Base-by-base conservation (phyloP, 2,329 filamentous ascomycete species). In the Aspergillus sp. region DNA sequence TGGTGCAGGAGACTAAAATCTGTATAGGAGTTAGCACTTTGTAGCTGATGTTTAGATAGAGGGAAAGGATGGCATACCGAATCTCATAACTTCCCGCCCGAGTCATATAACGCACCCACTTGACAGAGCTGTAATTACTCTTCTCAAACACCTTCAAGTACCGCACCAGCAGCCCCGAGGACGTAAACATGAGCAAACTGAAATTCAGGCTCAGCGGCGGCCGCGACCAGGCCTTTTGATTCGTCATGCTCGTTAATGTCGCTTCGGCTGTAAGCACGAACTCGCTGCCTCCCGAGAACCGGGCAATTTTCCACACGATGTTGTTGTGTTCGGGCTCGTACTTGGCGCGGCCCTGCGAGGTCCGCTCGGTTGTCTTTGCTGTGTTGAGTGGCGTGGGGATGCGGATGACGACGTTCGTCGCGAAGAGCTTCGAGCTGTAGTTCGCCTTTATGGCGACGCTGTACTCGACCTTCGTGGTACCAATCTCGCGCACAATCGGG, bases 101-200 rank as follows among this genome's bases (percentile, higher is more conserved):
- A 17, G 95, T 99, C 95, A 99, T 98, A 77, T 99, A 99, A 67
- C 95, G 83, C 67, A 99, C 95, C 95, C 95, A 99, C 77, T 99
- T 99, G 49, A 99, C 95, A 71, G 92, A 96, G 62, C 90, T 96
- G 75, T 99, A 99, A 76, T 98, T 98, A 76, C 86, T 95, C 86
- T 99, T 99, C 80, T 99, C 95, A 79, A 99, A 99, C 2, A 99
- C 95, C 79, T 99, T 99, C 57, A 99, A 78, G 75, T 99, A 99
- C 50, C 96, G 82, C 57, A 99, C 95, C 63, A 99, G 73, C 71
- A 99, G 74, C 0, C 95, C 95, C 1, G 90, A 96, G 72, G 91
- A 96, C 19, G 95, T 99, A 73, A 99, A 99, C 96, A 99, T 99
- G 69, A 99, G 82, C 68, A 99, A 77, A 62, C 90, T 95, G 71